These are phyloP conservation scores for Soucietia sequanensis DNA, from an alignment of 805 yeast species.

Conservation along the genomic window DNA sequence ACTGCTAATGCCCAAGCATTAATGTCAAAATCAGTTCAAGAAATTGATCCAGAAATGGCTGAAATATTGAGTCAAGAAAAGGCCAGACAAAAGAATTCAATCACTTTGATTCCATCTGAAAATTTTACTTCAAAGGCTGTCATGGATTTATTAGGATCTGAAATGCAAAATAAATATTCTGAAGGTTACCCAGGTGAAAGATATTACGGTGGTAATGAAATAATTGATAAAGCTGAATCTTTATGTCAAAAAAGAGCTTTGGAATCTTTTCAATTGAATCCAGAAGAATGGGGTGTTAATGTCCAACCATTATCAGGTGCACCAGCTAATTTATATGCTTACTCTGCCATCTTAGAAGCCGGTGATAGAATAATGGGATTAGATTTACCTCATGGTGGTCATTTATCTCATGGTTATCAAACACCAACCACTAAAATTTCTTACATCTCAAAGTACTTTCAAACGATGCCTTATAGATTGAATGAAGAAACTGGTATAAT, in stretches of 20 bases:
- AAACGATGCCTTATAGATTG: conserved; percentile 98
- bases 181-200: conserved; percentile 99
- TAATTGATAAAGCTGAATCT: conserved; percentile 89
- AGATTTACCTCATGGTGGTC: conserved; percentile 98
- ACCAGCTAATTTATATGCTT: conserved; percentile 96
- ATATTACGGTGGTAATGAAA: conserved; percentile 98
- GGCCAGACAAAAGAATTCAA: conserved; percentile 88
- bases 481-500: conserved; percentile 89
- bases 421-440: conserved; percentile 91
- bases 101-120: conserved; percentile 94
- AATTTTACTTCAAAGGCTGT: conserved; percentile 96
- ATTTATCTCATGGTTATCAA: conserved; percentile 97
- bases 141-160: conserved; percentile 94
- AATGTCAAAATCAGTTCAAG: conserved; percentile 60
- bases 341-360: conserved; percentile 91
- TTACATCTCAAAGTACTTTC: conserved; percentile 93
- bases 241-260: conserved; percentile 94
- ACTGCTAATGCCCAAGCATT: conserved; percentile 64
- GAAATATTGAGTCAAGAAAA: conserved; percentile 75
- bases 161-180: conserved; percentile 97
- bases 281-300: conserved; percentile 95
- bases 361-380: conserved; percentile 98
- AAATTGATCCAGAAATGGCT: conserved; percentile 79
- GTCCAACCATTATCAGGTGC: conserved; percentile 97
- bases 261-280: conserved; percentile 76